Evolutionary conservation across 768 basidiomycete genomes (phyloP), one percentile per base, ranked within the genome.

Genomic region (Boletus tomentosulus): DNA sequence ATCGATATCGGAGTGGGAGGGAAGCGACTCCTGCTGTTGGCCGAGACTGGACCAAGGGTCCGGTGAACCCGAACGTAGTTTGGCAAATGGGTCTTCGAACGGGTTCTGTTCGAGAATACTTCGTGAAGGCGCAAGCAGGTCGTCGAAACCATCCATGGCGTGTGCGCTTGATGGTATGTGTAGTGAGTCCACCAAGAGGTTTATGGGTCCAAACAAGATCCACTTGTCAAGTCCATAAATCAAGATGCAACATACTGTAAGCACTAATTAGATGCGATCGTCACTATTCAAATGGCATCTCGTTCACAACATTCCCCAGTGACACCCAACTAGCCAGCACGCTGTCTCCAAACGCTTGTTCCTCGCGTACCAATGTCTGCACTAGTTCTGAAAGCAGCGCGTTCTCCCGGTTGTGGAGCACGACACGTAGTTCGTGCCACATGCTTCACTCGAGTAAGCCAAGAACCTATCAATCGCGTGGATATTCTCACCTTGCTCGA

Each of bases 351-450:
- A 84, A 92, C 46, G 78, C 80, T 46, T 79, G 80, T 64, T 95
- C 91, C 51, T 90, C 88, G 48, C 77, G 77, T 3, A 85, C 84
- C 67, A 94, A 89, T 1, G 73, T 72, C 67, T 90, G 84, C 55
- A 87, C 83, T 2, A 87, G 75, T 56, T 86, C 77, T 0, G 88
- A 87, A 27, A 95, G 71, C 34, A 95, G 77, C 0, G 88, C 79
- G 60, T 92, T 91, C 73, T 97, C 94, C 51, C 88, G 78, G 59
- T 95, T 93, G 69, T 97, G 93, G 43, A 96, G 74, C 35, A 98
- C 86, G 16, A 93, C 89, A 24, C 91, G 84, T n/a, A 96, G 77
- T 69, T 98, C 94, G 62, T 96, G 90, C 93, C 94, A 98, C 81
- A 97, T 82, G 59, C 94, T 93, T 60, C 31, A 16, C 41, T 35